Evolutionary conservation across 805 yeast genomes (phyloP), one percentile per base, ranked within the genome.

Genomic region (Isabelozyma pseudorhagii): DNA sequence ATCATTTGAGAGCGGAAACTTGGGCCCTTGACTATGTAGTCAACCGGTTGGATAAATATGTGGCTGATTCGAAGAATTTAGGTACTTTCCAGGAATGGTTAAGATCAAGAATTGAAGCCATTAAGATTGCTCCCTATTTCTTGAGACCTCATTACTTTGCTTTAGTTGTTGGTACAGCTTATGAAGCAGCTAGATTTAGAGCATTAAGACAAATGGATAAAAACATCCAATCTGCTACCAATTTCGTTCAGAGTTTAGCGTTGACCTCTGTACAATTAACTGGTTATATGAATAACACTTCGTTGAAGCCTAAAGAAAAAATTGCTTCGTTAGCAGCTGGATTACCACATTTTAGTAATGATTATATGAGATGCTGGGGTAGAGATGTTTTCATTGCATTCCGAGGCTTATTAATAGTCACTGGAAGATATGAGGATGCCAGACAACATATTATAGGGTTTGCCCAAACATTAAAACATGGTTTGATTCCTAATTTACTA

Each of bases 351-450:
- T 93, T 93, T 70, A 85, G 94, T 63, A 80, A 79, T 50, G 90
- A 87, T 55, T 92, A 87, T 67, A 91, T 93, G 97, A 79, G 99
- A 66, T 90, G 97, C 64, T 93, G 99, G 99, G 99, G 99, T 18
- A 80, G 99, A 62, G 99, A 93, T 68, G 96, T 91, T 0, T 94
- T 94, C 64, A 86, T 93, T 43, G 80, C 97, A 0, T 76, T 87
- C 41, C 75, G 97, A 52, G 99, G 99, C 0, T 74, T 93, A 45
- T 69, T 91, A 49, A 70, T 91, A 21, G 84, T 87, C 1, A 80
- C 97, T 0, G 92, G 87, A 9, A 76, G 98, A 48, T 83, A 64
- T 61, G 89, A 86, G 0, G 90, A 84, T 42, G 97, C 97, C 1
- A 85, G 79, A 59, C 63, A 69, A 39, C 99, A 93, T 64, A 89